Conservation (phyloP, 176 grass and related monocot species). For the Metroxylon sagu region DNA sequence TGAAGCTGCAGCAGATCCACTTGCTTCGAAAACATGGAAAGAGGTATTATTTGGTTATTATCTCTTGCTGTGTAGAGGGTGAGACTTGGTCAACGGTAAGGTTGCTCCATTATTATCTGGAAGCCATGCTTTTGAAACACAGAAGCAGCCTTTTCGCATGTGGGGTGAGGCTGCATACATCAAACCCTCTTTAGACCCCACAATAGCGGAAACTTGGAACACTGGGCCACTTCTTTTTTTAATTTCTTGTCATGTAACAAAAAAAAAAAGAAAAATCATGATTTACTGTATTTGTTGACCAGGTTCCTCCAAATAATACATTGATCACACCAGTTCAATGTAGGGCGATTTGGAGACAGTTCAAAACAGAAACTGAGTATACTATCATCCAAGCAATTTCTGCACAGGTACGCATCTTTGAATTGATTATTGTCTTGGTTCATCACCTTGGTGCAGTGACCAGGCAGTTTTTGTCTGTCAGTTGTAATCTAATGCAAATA, state of each 20-base stretch:
- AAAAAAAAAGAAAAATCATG: no score
- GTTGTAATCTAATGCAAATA: no score
- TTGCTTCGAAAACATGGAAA: conserved; percentile 78
- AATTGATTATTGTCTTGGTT: background rate
- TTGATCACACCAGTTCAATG: conserved; percentile 78
- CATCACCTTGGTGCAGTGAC: background rate
- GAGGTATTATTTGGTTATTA: conserved; percentile 35
- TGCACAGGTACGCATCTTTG: conserved; percentile 44
- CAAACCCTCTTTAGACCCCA: no score
- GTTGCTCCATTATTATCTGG: background rate
- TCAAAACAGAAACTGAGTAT: conserved; percentile 69
- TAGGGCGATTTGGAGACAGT: conserved; percentile 76
- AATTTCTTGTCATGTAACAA: background rate
- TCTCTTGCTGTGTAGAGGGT: conserved; percentile 4
- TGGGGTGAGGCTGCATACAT: no score
- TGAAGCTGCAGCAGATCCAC: conserved; percentile 31
- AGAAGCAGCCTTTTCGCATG: background rate
- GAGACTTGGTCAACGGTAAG: no score
- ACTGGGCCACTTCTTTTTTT: background rate
- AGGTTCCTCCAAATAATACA: conserved; percentile 57
- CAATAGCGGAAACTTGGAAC: no score
- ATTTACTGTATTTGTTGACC: background rate
- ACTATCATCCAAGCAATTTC: conserved; percentile 67
- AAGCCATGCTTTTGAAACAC: background rate
- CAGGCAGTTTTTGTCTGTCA: no score